Evolutionary conservation across 768 basidiomycete genomes (phyloP), one percentile per base, ranked within the genome.

Genomic region (Amanita brunnescens): DNA sequence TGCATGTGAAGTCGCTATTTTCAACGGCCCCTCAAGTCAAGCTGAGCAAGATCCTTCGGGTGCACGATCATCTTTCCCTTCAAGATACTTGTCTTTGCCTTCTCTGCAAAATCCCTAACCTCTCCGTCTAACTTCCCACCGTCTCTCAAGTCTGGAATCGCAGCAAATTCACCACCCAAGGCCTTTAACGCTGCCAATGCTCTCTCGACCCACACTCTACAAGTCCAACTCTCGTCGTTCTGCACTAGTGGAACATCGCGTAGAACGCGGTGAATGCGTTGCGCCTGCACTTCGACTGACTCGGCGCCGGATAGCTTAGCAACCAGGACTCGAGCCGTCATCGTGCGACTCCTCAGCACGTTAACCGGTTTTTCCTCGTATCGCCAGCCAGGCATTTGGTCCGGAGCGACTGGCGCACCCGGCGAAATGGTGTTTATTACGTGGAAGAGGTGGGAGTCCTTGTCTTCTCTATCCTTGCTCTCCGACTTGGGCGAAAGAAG

Each of bases 401-500:
- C 30, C 3, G 29, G 26, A 7, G 12, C n/a, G 14, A 30, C 9
- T 3, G 9, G 7, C 5, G 40, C 6, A 2, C 38, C 49, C 2
- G 34, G 42, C 10, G 38, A 32, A 32, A 51, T 14, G 21, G 24
- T 29, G 33, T 54, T 51, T 12, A 21, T 21, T 0, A 37, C 54
- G 9, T 54, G 49, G 37, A 54, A 54, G 21, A 44, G 34, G 29
- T 54, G 41, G 18, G 18, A 42, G 42, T 54, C 49, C 20, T 10
- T 29, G 7, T 33, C 41, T 3, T 37, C 26, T 20, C 18, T 16
- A 18, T 51, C 43, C 14, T 24, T 24, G 16, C 30, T 40, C 30
- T 51, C 49, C 18, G 30, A 39, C 38, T 51, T 51, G 21, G 54
- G 54, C 6, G 54, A 41, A 12, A 54, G 43, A 10, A 54, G 42